These are phyloP conservation scores for Coniochaeta prunicola DNA, from an alignment of 2,329 filamentous ascomycete species.

Conservation along the genomic window DNA sequence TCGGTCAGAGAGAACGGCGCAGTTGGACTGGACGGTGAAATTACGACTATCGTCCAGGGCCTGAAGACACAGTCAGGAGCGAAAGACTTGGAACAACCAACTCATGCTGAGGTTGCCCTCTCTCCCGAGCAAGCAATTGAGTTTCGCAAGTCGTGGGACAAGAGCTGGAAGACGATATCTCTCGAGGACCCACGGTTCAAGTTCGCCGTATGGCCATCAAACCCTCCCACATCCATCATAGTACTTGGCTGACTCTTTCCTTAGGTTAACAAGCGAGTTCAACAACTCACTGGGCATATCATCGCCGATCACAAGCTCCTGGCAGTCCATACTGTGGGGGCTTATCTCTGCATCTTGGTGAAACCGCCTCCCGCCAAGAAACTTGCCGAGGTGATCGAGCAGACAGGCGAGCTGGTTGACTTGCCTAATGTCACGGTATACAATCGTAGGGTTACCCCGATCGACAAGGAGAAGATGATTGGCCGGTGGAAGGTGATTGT, in stretches of 20 bases:
- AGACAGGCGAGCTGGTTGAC: constrained; percentile 34
- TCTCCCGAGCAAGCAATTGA: constrained; percentile 32
- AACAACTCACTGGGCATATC: constrained; percentile 71
- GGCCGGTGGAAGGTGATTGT: constrained; percentile 31
- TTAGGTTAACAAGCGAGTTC: constrained; percentile 73
- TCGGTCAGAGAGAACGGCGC: constrained; percentile 29
- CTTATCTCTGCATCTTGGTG: constrained; percentile 46
- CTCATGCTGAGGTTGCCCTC: constrained; percentile 5
- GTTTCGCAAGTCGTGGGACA: constrained; percentile 39
- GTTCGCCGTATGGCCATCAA: constrained; percentile 55
- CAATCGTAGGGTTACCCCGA: constrained; percentile 56
- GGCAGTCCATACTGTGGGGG: constrained; percentile 43
- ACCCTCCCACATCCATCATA: background rate
- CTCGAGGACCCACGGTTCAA: constrained; percentile 54
- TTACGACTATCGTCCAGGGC: constrained; percentile 6
- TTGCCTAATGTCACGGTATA: constrained; percentile 67
- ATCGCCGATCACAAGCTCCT: constrained; percentile 64
- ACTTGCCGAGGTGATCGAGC: constrained; percentile 53
- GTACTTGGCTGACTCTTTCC: background rate
- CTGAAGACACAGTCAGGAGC: constrained; percentile 8
- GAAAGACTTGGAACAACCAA: background rate
- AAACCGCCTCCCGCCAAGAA: constrained; percentile 51
- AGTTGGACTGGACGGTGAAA: constrained; percentile 30
- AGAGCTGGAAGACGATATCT: constrained; percentile 50
- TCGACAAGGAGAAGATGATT: constrained; percentile 31